Evolutionary conservation across 2,329 filamentous ascomycete genomes (phyloP), one percentile per base, ranked within the genome.

Genomic region (Colletotrichum salicis): DNA sequence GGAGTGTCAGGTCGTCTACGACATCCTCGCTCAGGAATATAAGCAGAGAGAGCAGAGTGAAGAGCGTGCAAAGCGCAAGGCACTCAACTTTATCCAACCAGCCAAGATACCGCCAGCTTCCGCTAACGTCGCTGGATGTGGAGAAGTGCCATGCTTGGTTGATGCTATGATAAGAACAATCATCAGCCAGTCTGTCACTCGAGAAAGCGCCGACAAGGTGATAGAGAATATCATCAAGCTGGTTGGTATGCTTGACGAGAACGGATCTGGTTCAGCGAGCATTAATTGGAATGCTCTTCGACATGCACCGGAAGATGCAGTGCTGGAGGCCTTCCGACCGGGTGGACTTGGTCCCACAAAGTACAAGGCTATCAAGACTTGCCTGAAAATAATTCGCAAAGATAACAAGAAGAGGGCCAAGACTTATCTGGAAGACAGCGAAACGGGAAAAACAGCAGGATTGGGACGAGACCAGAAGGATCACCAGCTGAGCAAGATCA

Each of bases 251-350:
- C 81, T 92, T 4, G 79, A 90, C 37, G 84, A 87, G 54, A 90
- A 69, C n/a, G 70, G 92, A 7, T 82, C 92, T 11, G 92, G 92
- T 5, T 90, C 91, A 75, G 92, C 91, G 3, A 93, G 91, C 66
- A 91, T 95, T 8, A 85, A 95, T 78, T 96, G 93, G 92, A 89
- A 94, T 75, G 89, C 89, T 11, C 91, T 95, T 1, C 88, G 90
- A 27, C 80, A 83, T 31, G 89, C 91, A 1, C 80, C 88, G 5
- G 84, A 87, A 51, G 88, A 92, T 6, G 84, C 96, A n/a, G 89
- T 88, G 57, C 83, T 48, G 19, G 19, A 91, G 62, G 89, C 92
- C 0, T 94, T 96, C 77, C 90, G 90, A 75, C 82, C 83, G 8
- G 93, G 93, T 11, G 94, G 94, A 0, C 84, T 95, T 2, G 92